Conservation (phyloP, 352 stramenopile genomes). For the Pythium rhizo-oryzae region DNA sequence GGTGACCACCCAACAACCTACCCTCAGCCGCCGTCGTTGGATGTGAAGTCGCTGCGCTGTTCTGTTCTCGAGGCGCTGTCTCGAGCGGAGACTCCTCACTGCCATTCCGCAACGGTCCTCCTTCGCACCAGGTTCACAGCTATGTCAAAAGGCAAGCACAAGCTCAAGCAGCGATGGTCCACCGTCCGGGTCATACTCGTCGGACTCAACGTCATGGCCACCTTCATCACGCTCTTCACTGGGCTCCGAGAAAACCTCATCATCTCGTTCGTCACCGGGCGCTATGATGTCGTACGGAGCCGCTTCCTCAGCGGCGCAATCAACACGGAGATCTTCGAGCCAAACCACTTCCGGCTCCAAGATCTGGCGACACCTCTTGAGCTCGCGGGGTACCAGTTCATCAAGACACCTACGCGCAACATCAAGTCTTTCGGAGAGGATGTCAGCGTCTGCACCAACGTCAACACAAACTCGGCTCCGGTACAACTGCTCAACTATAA, state of each 20-base stretch:
- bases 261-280: slow-evolving; percentile 11
- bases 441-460: slow-evolving; percentile 29
- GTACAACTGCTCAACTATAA: slow-evolving; percentile 28
- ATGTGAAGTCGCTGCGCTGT: too few species aligned
- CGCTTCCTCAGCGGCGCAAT: slow-evolving; percentile 19
- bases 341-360: neutral
- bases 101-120: too few species aligned
- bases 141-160: too few species aligned
- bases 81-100: too few species aligned
- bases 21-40: too few species aligned
- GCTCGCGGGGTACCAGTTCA: slow-evolving; percentile 29
- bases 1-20: too few species aligned
- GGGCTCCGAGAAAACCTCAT: slow-evolving; percentile 23
- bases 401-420: slow-evolving; percentile 23
- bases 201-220: slow-evolving; percentile 14
- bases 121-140: too few species aligned
- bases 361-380: slow-evolving; percentile 29
- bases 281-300: slow-evolving; percentile 18
- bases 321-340: slow-evolving; percentile 29
- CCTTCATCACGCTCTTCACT: slow-evolving; percentile 22
- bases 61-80: too few species aligned
- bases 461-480: slow-evolving; percentile 35
- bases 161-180: too few species aligned
- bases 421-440: slow-evolving; percentile 28
- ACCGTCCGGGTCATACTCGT: neutral